These are phyloP conservation scores for Panicum virgatum DNA, from an alignment of 202 grass and related monocot species.

Conservation along the genomic window DNA sequence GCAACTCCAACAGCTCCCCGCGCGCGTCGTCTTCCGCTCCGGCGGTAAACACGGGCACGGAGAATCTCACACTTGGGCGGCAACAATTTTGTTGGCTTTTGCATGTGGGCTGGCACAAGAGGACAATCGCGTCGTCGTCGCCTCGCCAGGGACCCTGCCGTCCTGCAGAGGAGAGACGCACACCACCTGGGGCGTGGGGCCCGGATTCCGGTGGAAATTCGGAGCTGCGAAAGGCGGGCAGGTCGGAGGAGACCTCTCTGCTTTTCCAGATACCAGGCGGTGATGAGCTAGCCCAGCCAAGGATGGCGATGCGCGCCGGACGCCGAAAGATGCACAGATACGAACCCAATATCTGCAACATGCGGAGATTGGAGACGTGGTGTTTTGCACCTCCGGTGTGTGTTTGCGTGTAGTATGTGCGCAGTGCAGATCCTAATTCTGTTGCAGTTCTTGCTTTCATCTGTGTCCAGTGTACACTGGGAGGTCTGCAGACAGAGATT, in stretches of 20 bases:
- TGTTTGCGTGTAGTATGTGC: too few species aligned
- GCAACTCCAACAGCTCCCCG: background rate
- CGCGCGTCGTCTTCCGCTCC: slow-evolving; percentile 5
- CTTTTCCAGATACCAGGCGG: too few species aligned
- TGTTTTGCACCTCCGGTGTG: background rate
- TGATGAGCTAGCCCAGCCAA: too few species aligned
- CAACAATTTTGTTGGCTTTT: slow-evolving; percentile 17
- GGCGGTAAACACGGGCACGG: slow-evolving; percentile 14
- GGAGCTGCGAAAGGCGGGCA: too few species aligned
- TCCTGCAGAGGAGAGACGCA: too few species aligned
- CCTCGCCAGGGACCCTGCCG: background rate
- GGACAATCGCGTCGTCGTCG: slow-evolving; percentile 9
- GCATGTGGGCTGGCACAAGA: slow-evolving; percentile 26
- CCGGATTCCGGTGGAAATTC: too few species aligned
- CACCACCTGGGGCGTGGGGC: too few species aligned
- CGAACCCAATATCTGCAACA: background rate
- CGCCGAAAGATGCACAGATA: too few species aligned
- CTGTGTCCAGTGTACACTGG: background rate
- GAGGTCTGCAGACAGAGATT: background rate
- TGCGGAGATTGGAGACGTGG: background rate
- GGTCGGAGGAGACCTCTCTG: too few species aligned
- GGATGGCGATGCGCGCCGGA: too few species aligned
- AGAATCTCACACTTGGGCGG: slow-evolving; percentile 28
- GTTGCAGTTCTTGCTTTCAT: background rate
- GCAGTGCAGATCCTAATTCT: too few species aligned